Conservation (phyloP, 2,329 filamentous ascomycete genomes). For the Scolecobasidium constrictum region DNA sequence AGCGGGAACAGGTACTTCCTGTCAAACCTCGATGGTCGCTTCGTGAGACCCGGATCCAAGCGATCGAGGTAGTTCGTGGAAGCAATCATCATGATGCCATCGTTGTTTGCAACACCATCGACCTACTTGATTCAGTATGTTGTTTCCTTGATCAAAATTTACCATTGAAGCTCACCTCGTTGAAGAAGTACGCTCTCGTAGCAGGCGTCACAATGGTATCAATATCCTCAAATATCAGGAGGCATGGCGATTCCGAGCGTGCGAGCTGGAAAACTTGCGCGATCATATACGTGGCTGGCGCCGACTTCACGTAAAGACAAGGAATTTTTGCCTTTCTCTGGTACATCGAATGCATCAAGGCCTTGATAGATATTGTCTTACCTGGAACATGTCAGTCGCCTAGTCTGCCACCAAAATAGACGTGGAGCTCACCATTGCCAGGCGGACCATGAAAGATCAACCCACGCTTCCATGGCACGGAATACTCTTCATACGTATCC, state of each 20-base stretch:
- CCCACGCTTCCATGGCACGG: conserved; percentile 61
- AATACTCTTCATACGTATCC: conserved; percentile 47
- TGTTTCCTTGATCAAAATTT: too few relatives aligned
- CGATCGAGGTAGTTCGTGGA: conserved; percentile 55
- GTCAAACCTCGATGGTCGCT: conserved; percentile 36
- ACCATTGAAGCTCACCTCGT: too few relatives aligned
- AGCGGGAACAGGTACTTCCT: conserved; percentile 35
- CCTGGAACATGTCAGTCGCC: background rate
- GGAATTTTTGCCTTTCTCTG: conserved; percentile 32
- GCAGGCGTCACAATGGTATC: conserved; percentile 52
- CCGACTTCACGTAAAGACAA: conserved; percentile 9
- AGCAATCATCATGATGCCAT: conserved; percentile 60
- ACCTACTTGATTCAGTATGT: conserved; percentile 61
- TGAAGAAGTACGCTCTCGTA: conserved; percentile 59
- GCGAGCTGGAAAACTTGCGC: conserved; percentile 33
- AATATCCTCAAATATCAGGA: conserved; percentile 62
- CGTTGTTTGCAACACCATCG: conserved; percentile 57
- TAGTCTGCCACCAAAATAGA: background rate
- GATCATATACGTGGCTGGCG: background rate
- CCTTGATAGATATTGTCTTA: conserved; percentile 62
- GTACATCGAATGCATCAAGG: conserved; percentile 55
- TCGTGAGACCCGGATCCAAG: conserved; percentile 51
- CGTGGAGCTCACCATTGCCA: conserved; percentile 43
- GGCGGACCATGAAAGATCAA: conserved; percentile 57
- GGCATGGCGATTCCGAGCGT: conserved; percentile 52